Base-by-base conservation (phyloP, 768 basidiomycete species). In the Russula vinacea region DNA sequence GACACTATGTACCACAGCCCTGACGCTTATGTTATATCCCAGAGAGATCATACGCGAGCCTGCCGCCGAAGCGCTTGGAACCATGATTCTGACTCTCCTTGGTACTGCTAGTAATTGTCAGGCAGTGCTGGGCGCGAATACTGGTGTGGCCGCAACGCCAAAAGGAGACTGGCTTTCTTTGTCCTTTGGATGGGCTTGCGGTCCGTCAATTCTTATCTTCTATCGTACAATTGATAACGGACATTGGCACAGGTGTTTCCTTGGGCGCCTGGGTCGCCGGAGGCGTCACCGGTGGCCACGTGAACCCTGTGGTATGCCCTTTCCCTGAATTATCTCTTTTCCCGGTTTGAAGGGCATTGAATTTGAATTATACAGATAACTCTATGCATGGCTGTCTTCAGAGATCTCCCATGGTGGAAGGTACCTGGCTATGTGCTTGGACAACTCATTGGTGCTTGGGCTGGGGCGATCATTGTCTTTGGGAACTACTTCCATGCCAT, bases 341-440 rank as follows among this genome's bases (percentile, higher is more conserved):
- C 32, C 6, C 4, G 17, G 26, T 37, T 60, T 37, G 17, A 32
- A 42, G 32, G 19, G 26, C 17, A 29, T 19, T 22, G 10, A 19
- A 53, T 32, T 19, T 22, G 10, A 19, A 53, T 32, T 1, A 9
- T 22, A 33, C 37, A 87, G 86, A 79, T 92, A 29, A 93, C 91
- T 19, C 74, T 93, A 56, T 80, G 84, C 16, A 70, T 91, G 51
- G 88, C 88, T 5, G 77, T 83, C 2, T 84, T 85, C 73, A 84
- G 90, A 66, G 80, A 79, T 52, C 92, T 93, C 74, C 89, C 91
- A 0, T 88, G 88, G 87, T 80, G 79, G 68, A 92, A 92, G 72
- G 91, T 91, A 0, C 91, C 91, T 0, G 79, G 69, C 24, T 91
- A 85, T 71, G 81, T 88, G 52, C 70, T 84, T 55, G 81, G 85